phyloP scores from a whole-genome alignment of 805 yeast genomes.

The Candida tallmaniae region DNA sequence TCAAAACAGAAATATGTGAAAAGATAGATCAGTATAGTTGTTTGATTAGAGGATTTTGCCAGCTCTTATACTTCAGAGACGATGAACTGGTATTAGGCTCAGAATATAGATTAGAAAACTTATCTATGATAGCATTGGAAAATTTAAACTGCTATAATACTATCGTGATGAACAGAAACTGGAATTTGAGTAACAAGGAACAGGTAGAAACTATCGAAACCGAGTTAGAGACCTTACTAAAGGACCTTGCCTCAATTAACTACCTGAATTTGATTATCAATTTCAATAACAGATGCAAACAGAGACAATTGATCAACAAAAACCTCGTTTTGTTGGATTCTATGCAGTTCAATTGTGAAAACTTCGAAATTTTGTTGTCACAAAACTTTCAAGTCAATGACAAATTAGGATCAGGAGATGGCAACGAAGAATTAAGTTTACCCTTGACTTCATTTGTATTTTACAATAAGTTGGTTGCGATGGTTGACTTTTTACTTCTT shows the following conservation, averaged over 20 bases:
- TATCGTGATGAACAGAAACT: constrained; percentile 8
- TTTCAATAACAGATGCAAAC: constrained; percentile 69
- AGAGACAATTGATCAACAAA: constrained; percentile 65
- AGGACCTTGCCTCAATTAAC: constrained; percentile 44
- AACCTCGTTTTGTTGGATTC: constrained; percentile 68
- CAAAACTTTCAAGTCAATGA: constrained; percentile 36
- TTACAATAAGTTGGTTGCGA: constrained; percentile 58
- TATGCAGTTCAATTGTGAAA: constrained; percentile 70
- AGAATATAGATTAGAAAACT: constrained; percentile 21
- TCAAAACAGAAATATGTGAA: constrained; percentile 23
- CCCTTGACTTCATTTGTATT: constrained; percentile 72
- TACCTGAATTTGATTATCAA: constrained; percentile 26
- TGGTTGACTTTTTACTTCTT: constrained; percentile 67
- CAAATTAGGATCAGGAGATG: too few species aligned
- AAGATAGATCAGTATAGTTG: constrained; percentile 28
- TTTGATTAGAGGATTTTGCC: constrained; percentile 60
- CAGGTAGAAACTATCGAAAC: constrained; percentile 10
- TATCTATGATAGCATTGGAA: constrained; percentile 35
- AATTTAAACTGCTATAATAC: constrained; percentile 25
- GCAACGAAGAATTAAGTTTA: constrained; percentile 44
- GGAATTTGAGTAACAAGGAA: constrained; percentile 8
- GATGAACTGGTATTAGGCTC: constrained; percentile 55
- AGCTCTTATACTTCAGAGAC: constrained; percentile 58
- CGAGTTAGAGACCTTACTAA: constrained; percentile 26
- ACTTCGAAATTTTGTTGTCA: constrained; percentile 48